Percentiles rank a stretch among this genome's conserved stretches.
These are phyloP conservation scores for Eutrema heterophyllum DNA, from an alignment of 345 rosid genomes.

Conservation along the genomic window DNA sequence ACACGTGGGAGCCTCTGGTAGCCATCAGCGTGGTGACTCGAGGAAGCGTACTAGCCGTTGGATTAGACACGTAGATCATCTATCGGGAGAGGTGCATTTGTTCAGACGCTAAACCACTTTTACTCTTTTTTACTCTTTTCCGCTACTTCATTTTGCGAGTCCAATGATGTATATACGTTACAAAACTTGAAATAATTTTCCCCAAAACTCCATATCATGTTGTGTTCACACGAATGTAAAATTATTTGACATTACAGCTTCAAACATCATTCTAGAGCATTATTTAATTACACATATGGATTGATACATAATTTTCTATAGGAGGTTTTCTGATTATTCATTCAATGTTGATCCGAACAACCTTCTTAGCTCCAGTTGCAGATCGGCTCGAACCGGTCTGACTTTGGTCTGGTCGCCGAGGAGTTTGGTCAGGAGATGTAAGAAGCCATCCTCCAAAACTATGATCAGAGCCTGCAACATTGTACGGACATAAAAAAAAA, in stretches of 20 bases:
- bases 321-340: conserved; percentile 6
- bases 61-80: conserved; percentile 64
- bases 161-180: conserved; percentile 2
- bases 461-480: conserved; percentile 28
- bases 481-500: not conserved
- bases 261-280: not conserved
- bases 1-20: conserved; percentile 44
- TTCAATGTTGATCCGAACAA: conserved; percentile 74
- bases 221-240: not conserved
- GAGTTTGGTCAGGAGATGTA: conserved; percentile 27
- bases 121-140: not conserved
- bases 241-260: not conserved
- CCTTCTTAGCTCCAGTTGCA: conserved; percentile 41
- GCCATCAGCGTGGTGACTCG: conserved; percentile 8
- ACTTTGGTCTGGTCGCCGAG: not conserved
- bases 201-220: not conserved
- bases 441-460: conserved; percentile 40
- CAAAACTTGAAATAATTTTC: not conserved
- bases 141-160: conserved; percentile 1
- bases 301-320: not conserved
- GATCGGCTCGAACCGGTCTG: conserved; percentile 13
- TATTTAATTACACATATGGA: not conserved
- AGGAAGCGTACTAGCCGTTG: conserved; percentile 51
- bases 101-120: conserved; percentile 36
- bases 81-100: conserved; percentile 74